phyloP scores from a whole-genome alignment of 1,139 yeast genomes.

The Suhomyces bokatorum region DNA sequence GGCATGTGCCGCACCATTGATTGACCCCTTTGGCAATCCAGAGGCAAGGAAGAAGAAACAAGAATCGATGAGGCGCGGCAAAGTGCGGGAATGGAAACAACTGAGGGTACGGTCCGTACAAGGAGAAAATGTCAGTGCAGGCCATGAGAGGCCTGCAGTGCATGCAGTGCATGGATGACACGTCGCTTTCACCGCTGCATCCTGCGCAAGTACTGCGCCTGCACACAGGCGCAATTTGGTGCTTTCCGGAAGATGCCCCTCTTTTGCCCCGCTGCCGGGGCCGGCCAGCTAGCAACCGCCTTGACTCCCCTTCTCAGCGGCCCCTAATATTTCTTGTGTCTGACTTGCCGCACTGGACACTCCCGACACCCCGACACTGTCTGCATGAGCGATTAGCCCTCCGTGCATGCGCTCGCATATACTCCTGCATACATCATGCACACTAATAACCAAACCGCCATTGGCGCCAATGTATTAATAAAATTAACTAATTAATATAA shows the following conservation, averaged over 20 bases:
- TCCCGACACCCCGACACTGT: neutral
- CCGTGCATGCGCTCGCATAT: no score
- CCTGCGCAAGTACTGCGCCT: no score
- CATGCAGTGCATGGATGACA: no score
- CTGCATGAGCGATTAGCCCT: neutral
- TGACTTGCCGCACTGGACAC: neutral
- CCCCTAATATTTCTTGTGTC: neutral
- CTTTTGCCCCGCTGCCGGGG: neutral
- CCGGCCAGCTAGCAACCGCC: neutral
- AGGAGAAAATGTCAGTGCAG: no score
- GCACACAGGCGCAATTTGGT: neutral
- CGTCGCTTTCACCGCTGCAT: no score
- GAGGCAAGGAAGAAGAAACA: neutral
- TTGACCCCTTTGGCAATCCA: neutral
- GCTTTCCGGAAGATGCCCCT: neutral
- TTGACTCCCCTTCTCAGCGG: neutral
- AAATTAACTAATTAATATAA: constrained; percentile 7
- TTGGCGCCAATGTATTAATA: constrained; percentile 2
- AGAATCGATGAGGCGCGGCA: no score
- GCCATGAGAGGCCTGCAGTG: no score
- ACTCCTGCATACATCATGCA: no score
- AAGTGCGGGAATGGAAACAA: no score
- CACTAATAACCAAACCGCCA: no score
- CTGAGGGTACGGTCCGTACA: no score
- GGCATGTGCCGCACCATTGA: constrained; percentile 4